Percentiles rank a stretch among this genome's conserved stretches.
Evolutionary conservation across 331 rosid genomes (phyloP).

Genomic region (Quercus lobata): DNA sequence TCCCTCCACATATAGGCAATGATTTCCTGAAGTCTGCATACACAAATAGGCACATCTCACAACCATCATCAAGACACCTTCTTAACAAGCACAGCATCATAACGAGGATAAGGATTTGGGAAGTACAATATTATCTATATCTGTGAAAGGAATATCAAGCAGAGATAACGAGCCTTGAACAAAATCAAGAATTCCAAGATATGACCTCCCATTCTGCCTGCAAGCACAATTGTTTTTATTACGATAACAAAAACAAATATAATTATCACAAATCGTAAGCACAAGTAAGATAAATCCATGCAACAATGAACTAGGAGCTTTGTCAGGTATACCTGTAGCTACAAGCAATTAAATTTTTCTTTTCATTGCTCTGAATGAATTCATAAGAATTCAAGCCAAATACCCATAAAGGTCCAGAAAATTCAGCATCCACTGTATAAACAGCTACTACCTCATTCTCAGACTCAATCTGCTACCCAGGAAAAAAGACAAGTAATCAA

Average conservation of each 20-base stretch:
- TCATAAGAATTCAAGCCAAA: slow-evolving; percentile 85
- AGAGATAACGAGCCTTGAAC: slow-evolving; percentile 45
- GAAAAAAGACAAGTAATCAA: neutral
- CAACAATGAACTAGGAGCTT: slow-evolving; percentile 3
- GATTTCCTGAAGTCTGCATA: slow-evolving; percentile 57
- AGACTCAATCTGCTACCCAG: slow-evolving; percentile 64
- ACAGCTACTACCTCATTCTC: slow-evolving; percentile 63
- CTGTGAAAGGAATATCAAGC: slow-evolving; percentile 85
- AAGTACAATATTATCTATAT: slow-evolving; percentile 69
- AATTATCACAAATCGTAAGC: neutral
- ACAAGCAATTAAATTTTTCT: slow-evolving; percentile 61
- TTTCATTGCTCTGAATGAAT: slow-evolving; percentile 37
- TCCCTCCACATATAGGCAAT: slow-evolving; percentile 77
- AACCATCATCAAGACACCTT: neutral
- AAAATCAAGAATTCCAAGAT: slow-evolving; percentile 76
- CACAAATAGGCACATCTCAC: slow-evolving; percentile 17
- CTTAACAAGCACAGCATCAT: slow-evolving; percentile 4
- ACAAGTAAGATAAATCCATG: slow-evolving; percentile 9
- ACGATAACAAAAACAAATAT: neutral
- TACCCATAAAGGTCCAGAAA: slow-evolving; percentile 78
- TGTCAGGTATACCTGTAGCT: slow-evolving; percentile 66
- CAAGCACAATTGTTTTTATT: slow-evolving; percentile 19
- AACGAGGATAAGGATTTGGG: slow-evolving; percentile 11
- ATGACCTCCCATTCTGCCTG: slow-evolving; percentile 80
- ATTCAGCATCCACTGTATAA: slow-evolving; percentile 78